Percentiles rank a stretch among this genome's conserved stretches.
Conservation (phyloP, 352 stramenopile genomes). For the Phytophthora chlamydospora region DNA sequence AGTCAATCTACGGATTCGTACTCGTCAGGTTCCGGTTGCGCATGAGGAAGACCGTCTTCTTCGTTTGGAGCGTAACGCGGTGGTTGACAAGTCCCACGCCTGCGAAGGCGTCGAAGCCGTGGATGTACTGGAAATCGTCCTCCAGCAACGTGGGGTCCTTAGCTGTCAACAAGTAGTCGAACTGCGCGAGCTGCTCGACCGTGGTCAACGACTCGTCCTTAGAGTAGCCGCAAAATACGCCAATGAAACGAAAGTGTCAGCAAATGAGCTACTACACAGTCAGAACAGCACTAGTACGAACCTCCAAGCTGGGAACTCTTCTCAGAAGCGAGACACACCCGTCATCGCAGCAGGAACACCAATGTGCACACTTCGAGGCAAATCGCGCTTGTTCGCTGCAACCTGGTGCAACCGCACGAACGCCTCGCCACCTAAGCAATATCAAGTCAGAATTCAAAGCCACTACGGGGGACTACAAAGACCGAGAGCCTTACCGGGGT, state of each 20-base stretch:
- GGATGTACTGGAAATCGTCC: slow-evolving; percentile 55
- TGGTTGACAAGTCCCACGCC: slow-evolving; percentile 39
- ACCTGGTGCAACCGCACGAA: slow-evolving; percentile 69
- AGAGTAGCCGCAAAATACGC: slow-evolving; percentile 55
- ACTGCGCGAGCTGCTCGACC: slow-evolving; percentile 46
- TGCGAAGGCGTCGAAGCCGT: slow-evolving; percentile 55
- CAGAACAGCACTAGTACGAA: slow-evolving; percentile 26
- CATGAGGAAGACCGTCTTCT: slow-evolving; percentile 59
- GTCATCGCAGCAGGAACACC: slow-evolving; percentile 95
- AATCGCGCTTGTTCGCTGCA: slow-evolving; percentile 30
- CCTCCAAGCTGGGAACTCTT: slow-evolving; percentile 80
- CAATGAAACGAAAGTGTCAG: neutral
- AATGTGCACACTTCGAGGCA: slow-evolving; percentile 83
- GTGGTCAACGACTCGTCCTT: slow-evolving; percentile 74
- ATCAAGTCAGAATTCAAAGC: slow-evolving; percentile 6
- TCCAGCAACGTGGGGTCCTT: slow-evolving; percentile 41
- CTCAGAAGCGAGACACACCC: slow-evolving; percentile 91
- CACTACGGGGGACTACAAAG: neutral
- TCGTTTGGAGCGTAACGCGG: slow-evolving; percentile 56
- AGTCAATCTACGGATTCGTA: slow-evolving; percentile 1
- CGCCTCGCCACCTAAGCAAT: slow-evolving; percentile 60
- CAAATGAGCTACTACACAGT: neutral
- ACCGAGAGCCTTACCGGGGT: slow-evolving; percentile 75
- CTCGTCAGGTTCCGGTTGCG: slow-evolving; percentile 41
- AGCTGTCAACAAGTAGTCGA: slow-evolving; percentile 73